phyloP scores from a whole-genome alignment of 441 rosid species.

The Pelargonium myrrhifolium region DNA sequence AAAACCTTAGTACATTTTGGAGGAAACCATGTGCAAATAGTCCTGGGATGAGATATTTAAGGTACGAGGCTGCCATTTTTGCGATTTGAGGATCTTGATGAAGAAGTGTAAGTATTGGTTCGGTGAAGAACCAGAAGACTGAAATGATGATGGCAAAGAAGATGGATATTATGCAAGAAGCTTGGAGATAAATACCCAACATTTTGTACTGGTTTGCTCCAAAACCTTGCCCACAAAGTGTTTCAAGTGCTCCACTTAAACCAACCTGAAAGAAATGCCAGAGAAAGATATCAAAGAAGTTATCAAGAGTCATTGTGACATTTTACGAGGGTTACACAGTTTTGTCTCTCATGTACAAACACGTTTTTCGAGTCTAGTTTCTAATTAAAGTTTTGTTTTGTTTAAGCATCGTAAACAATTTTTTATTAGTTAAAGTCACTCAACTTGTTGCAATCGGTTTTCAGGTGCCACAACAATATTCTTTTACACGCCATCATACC shows the following conservation, averaged over 20 bases:
- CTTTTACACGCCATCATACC: too few relatives aligned
- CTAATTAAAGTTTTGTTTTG: too few relatives aligned
- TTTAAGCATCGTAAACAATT: too few relatives aligned
- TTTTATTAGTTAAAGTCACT: too few relatives aligned
- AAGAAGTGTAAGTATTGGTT: slow-evolving; percentile 38
- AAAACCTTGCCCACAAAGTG: slow-evolving; percentile 76
- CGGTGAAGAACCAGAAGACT: slow-evolving; percentile 47
- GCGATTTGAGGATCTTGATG: slow-evolving; percentile 50
- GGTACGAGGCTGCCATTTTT: slow-evolving; percentile 40
- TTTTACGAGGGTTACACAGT: too few relatives aligned
- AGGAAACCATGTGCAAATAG: slow-evolving; percentile 60
- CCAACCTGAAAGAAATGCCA: too few relatives aligned
- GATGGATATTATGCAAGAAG: slow-evolving; percentile 58
- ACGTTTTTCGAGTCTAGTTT: too few relatives aligned
- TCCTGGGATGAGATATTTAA: slow-evolving; percentile 59
- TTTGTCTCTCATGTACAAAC: too few relatives aligned
- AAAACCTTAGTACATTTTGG: slow-evolving; percentile 59
- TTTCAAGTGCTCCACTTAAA: slow-evolving; percentile 80
- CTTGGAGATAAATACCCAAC: slow-evolving; percentile 64
- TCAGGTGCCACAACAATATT: too few relatives aligned
- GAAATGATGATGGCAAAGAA: slow-evolving; percentile 38
- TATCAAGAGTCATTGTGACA: too few relatives aligned
- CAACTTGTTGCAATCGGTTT: too few relatives aligned
- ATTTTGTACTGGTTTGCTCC: slow-evolving; percentile 51
- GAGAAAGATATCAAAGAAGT: too few relatives aligned